These are phyloP conservation scores for Tolypocladium cylindrosporum DNA, from an alignment of 2,329 filamentous ascomycete genomes.

Conservation along the genomic window DNA sequence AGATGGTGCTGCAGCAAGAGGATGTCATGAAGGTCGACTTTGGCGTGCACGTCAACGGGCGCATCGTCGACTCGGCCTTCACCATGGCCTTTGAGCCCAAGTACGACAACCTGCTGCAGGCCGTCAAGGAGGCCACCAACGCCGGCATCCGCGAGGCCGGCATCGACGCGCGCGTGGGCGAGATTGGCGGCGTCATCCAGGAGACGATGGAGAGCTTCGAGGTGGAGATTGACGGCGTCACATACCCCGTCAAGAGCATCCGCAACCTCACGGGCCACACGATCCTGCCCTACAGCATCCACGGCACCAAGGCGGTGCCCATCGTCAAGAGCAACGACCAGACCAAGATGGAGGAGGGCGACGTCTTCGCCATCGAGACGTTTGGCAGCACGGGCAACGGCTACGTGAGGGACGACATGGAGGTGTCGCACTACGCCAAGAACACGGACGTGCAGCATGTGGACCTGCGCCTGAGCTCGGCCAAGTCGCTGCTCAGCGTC, in stretches of 20 bases:
- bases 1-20: constrained; percentile 57
- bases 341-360: constrained; percentile 96
- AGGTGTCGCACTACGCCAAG: constrained; percentile 82
- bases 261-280: constrained; percentile 84
- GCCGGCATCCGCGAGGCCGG: constrained; percentile 79
- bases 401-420: constrained; percentile 78
- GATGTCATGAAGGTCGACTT: constrained; percentile 82
- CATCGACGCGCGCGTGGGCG: constrained; percentile 81
- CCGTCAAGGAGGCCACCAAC: constrained; percentile 68
- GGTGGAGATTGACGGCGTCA: constrained; percentile 70
- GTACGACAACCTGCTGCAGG: constrained; percentile 64
- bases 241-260: constrained; percentile 73
- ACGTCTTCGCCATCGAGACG: constrained; percentile 91
- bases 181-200: constrained; percentile 76
- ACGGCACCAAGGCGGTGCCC: constrained; percentile 86
- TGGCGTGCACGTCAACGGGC: constrained; percentile 70
- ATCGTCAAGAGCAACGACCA: constrained; percentile 83
- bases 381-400: constrained; percentile 91
- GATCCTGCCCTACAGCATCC: constrained; percentile 81
- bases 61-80: constrained; percentile 74
- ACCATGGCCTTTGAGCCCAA: constrained; percentile 66
- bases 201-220: constrained; percentile 93
- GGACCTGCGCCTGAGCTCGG: constrained; percentile 67
- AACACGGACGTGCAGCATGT: constrained; percentile 63
- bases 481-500: constrained; percentile 73